Conservation (phyloP, 768 basidiomycete species). For the Dentipellis fragilis region DNA sequence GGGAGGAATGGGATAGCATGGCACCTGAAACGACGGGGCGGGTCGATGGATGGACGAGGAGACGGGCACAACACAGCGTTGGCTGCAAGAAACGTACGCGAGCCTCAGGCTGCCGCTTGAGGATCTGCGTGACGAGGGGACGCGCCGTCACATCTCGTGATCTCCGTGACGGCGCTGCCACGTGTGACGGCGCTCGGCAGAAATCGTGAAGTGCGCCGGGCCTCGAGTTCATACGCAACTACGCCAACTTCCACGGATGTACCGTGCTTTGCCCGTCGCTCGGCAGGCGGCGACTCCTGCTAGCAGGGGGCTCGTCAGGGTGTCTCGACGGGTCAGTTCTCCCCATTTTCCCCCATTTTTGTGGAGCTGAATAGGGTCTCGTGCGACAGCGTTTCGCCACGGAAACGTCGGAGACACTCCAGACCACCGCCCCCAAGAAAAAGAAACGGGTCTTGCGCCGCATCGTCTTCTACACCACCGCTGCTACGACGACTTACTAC, state of each 20-base stretch:
- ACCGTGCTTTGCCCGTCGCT: conserved; percentile 47
- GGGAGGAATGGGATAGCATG: too few species aligned
- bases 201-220: not conserved
- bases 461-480: conserved; percentile 58
- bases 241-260: conserved; percentile 24
- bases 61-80: too few species aligned
- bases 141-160: too few species aligned
- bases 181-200: not conserved
- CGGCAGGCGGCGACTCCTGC: conserved; percentile 36
- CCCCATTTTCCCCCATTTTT: conserved; percentile 5
- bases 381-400: conserved; percentile 49
- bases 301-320: conserved; percentile 38
- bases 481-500: conserved; percentile 71
- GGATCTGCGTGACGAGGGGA: too few species aligned
- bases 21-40: too few species aligned
- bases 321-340: conserved; percentile 47
- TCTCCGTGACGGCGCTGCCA: not conserved
- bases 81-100: too few species aligned
- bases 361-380: not conserved
- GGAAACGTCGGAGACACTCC: conserved; percentile 22
- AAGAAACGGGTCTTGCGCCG: conserved; percentile 44
- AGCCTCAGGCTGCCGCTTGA: too few species aligned
- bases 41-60: too few species aligned
- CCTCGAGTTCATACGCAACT: not conserved
- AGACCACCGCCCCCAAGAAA: conserved; percentile 33